phyloP scores from a whole-genome alignment of 352 stramenopile species.

The Pythium apleroticum region DNA sequence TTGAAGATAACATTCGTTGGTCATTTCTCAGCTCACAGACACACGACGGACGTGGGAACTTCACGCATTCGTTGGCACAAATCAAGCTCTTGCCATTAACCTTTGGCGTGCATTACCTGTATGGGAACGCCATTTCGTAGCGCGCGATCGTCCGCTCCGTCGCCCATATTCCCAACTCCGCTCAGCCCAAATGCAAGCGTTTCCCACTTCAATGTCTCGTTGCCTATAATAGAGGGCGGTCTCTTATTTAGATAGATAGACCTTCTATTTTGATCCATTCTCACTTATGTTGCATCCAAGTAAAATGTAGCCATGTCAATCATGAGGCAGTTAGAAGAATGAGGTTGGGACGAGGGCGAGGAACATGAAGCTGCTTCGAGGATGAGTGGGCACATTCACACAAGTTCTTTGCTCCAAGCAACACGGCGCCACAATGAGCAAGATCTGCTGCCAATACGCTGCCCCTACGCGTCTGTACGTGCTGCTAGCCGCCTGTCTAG shows the following conservation, averaged over 20 bases:
- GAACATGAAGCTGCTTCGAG: not conserved
- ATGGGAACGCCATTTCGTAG: constrained; percentile 18
- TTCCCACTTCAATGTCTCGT: constrained; percentile 7
- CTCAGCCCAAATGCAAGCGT: not conserved
- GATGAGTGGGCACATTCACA: not conserved
- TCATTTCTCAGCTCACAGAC: not conserved
- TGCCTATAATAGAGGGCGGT: not conserved
- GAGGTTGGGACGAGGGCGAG: not conserved
- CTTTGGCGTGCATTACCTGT: too few relatives aligned
- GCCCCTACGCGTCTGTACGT: not conserved
- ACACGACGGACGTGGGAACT: not conserved
- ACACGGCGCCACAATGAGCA: not conserved
- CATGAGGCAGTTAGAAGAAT: constrained; percentile 14
- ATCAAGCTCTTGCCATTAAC: not conserved
- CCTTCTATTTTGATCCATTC: too few relatives aligned
- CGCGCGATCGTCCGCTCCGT: constrained; percentile 15
- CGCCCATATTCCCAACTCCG: constrained; percentile 9
- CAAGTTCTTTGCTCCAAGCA: not conserved
- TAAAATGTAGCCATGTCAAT: constrained; percentile 12
- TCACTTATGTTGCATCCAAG: not conserved
- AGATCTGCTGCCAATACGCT: not conserved
- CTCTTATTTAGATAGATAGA: not conserved
- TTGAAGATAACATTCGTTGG: not conserved
- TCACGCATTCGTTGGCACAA: not conserved
- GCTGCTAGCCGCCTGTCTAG: not conserved